A percentile compares a stretch with the other conserved stretches of the same genome.
Evolutionary conservation across 345 rosid species (phyloP).

Genomic region (Firmiana major): DNA sequence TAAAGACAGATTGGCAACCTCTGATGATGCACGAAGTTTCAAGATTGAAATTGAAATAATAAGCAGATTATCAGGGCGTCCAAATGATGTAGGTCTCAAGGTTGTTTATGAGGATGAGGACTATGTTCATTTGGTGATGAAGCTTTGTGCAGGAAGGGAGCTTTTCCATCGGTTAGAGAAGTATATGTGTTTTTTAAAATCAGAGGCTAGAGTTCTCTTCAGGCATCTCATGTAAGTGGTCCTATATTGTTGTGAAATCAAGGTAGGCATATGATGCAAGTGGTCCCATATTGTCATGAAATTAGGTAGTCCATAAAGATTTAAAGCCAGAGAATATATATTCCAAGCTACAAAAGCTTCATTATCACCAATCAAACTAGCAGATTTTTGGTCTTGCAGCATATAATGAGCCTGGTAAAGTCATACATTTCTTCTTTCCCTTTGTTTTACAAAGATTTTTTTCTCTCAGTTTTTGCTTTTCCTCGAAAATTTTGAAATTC

Average conservation of each 20-base stretch:
- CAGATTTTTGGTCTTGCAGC: conserved; percentile 78
- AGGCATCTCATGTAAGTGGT: conserved; percentile 63
- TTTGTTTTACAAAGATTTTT: background rate
- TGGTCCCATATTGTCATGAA: conserved; percentile 59
- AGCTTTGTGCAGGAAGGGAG: conserved; percentile 76
- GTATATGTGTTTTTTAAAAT: conserved; percentile 52
- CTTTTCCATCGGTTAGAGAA: conserved; percentile 55
- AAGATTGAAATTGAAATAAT: conserved; percentile 71
- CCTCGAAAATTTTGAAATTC: background rate
- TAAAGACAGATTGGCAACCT: conserved; percentile 54
- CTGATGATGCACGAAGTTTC: conserved; percentile 49
- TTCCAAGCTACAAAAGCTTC: conserved; percentile 55
- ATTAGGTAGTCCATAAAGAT: conserved; percentile 65
- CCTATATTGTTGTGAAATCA: too few relatives aligned
- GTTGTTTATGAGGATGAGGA: conserved; percentile 68
- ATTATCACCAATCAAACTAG: conserved; percentile 57
- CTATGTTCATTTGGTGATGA: conserved; percentile 63
- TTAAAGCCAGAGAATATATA: conserved; percentile 70
- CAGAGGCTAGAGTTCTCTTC: conserved; percentile 52
- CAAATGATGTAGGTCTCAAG: conserved; percentile 66
- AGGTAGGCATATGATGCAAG: conserved; percentile 71
- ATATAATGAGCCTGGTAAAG: conserved; percentile 49
- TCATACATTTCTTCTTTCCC: conserved; percentile 1
- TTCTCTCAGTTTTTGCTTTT: background rate
- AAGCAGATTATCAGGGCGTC: conserved; percentile 67